Evolutionary conservation across 2,329 filamentous ascomycete species (phyloP), one percentile per base, ranked within the genome.

Genomic region (Alternaria brassicicola): DNA sequence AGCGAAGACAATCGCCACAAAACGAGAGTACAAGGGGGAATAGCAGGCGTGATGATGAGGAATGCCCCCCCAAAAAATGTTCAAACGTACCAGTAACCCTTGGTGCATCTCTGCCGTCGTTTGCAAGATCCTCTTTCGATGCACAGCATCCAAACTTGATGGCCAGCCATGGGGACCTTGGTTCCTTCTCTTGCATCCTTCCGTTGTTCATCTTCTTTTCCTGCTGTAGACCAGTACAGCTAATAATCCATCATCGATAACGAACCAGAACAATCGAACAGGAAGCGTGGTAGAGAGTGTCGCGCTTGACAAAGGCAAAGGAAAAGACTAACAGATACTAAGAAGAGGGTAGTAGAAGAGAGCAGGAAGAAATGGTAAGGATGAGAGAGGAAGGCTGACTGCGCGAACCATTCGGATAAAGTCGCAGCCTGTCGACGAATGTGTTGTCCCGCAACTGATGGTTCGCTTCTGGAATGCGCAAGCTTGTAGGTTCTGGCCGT

Each of bases 91-190:
- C 69, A 63, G 59, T 61, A 41, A 53, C 64, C 46, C 60, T 62
- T 31, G 67, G 59, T 30, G 47, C 59, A 15, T 57, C 55, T 25
- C 63, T 64, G 6, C 63, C 66, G 48, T 74, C 67, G n/a, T 70
- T 66, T 3, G 67, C 67, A 41, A 67, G 50, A 42, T 71, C 68
- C 35, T 70, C 69, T 51, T 64, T 67, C 47, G 74, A 73, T 69
- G 72, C 74, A 72, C 75, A 77, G 72, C 75, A 78, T 65, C 74
- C 72, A 56, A 75, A 68, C n/a, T 66, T 64, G 51, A 76, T 75
- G 65, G 68, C 74, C 71, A 74, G 66, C 75, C 75, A 78, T 59
- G 70, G 55, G 57, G 60, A 62, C 52, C 42, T 64, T 55, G 33
- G 43, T 53, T 60, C 63, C 47, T 61, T 55, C 45, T 51, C 55